Conservation (phyloP, 495 filamentous ascomycete species). For the Podospora anserina region DNA sequence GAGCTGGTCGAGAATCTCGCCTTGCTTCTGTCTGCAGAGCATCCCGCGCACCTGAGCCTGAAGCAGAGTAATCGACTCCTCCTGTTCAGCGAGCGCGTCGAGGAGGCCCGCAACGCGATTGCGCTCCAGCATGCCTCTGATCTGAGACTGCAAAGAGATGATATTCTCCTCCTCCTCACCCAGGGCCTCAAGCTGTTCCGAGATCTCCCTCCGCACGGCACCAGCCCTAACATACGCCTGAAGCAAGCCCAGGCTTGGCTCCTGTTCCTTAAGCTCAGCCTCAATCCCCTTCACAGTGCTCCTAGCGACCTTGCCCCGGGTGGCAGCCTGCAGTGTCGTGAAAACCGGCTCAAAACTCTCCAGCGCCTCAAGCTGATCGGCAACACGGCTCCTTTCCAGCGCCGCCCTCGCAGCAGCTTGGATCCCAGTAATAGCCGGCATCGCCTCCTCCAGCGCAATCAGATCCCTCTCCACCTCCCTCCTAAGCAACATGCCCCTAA, state of each 20-base stretch:
- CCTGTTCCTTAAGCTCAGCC: constrained; percentile 38
- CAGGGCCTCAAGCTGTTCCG: constrained; percentile 42
- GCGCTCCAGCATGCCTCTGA: constrained; percentile 54
- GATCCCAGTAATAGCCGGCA: constrained; percentile 41
- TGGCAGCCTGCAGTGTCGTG: constrained; percentile 49
- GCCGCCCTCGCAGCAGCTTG: constrained; percentile 49
- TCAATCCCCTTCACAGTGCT: constrained; percentile 37
- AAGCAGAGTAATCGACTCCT: constrained; percentile 56
- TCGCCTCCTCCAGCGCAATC: constrained; percentile 36
- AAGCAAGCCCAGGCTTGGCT: constrained; percentile 35
- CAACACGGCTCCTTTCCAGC: constrained; percentile 36
- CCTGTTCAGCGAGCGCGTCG: constrained; percentile 58
- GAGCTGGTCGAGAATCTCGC: constrained; percentile 55
- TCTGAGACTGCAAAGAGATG: constrained; percentile 43
- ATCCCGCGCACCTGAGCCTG: constrained; percentile 70
- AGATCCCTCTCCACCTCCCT: constrained; percentile 38
- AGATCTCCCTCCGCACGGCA: constrained; percentile 48
- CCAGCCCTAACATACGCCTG: constrained; percentile 45
- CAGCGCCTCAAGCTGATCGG: constrained; percentile 40
- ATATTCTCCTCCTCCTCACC: constrained; percentile 41
- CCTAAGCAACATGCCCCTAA: constrained; percentile 50
- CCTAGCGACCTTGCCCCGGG: constrained; percentile 48
- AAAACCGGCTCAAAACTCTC: constrained; percentile 40
- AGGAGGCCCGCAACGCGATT: constrained; percentile 47
- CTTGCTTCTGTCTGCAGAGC: constrained; percentile 51